phyloP scores from a whole-genome alignment of 331 rosid species.

The Erythrophleum ivorense region DNA sequence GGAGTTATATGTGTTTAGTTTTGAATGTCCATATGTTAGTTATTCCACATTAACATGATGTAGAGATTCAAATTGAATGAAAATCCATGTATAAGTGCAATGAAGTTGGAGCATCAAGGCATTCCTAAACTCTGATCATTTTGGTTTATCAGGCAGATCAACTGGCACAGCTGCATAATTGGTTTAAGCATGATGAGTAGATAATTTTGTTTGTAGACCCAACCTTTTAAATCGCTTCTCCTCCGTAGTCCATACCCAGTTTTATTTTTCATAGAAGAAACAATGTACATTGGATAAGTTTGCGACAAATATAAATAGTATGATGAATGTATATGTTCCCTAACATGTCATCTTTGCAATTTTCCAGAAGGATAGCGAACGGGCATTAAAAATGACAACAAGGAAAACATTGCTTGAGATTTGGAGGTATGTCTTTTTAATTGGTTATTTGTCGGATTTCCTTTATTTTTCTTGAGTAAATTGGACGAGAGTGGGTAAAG shows the following conservation, averaged over 20 bases:
- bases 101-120: too few species aligned
- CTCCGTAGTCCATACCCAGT: constrained; percentile 1
- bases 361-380: constrained; percentile 67
- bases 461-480: constrained; percentile 19
- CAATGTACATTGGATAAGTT: background rate
- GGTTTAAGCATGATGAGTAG: background rate
- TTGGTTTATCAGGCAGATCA: constrained; percentile 13
- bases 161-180: constrained; percentile 23
- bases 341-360: constrained; percentile 4
- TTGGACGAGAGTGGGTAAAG: too few species aligned
- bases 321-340: constrained; percentile 16
- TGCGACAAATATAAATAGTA: background rate
- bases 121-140: constrained; percentile 1
- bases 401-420: constrained; percentile 79
- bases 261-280: constrained; percentile 20
- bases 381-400: constrained; percentile 84
- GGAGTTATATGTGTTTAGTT: too few species aligned
- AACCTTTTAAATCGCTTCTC: background rate
- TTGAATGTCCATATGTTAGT: background rate
- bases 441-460: constrained; percentile 1
- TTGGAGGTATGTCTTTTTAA: constrained; percentile 68
- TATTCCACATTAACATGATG: constrained; percentile 17
- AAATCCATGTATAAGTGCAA: background rate
- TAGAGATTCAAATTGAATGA: constrained; percentile 25
- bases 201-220: background rate